Evolutionary conservation across 441 rosid species (phyloP).

Genomic region (California macrophylla): DNA sequence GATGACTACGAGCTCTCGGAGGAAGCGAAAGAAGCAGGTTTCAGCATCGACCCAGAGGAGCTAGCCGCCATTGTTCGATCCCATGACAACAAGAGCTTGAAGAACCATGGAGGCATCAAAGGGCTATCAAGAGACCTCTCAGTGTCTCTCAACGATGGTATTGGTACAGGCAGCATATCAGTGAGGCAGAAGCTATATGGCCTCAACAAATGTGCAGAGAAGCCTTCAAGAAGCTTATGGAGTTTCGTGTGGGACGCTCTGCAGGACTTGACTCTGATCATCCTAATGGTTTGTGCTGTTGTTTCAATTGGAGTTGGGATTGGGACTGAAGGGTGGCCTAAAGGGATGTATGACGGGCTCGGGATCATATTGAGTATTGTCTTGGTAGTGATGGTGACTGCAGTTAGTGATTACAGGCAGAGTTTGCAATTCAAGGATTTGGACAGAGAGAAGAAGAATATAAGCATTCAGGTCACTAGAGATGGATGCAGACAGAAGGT

Average conservation of each 20-base stretch:
- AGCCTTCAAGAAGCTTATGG: constrained; percentile 39
- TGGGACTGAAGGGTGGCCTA: constrained; percentile 41
- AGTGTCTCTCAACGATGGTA: constrained; percentile 36
- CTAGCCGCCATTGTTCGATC: constrained; percentile 37
- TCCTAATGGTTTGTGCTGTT: constrained; percentile 35
- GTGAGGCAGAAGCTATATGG: constrained; percentile 46
- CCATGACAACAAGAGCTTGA: constrained; percentile 33
- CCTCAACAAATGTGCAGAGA: constrained; percentile 46
- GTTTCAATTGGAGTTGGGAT: constrained; percentile 40
- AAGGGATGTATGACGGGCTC: constrained; percentile 37
- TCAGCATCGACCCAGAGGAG: constrained; percentile 42
- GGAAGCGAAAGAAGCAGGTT: constrained; percentile 36
- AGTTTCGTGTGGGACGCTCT: constrained; percentile 45
- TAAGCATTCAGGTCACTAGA: constrained; percentile 38
- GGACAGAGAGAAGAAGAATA: constrained; percentile 44
- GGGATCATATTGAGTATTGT: constrained; percentile 38
- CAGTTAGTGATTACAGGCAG: constrained; percentile 41
- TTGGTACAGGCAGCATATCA: constrained; percentile 27
- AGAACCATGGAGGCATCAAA: constrained; percentile 39
- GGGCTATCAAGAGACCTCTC: constrained; percentile 34
- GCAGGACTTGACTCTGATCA: constrained; percentile 38
- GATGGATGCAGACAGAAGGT: constrained; percentile 34
- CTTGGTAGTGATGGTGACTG: constrained; percentile 38
- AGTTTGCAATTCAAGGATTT: constrained; percentile 41
- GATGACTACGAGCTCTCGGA: constrained; percentile 32